These are phyloP conservation scores for Saccharomycopsis fodiens DNA, from an alignment of 805 yeast species.

Conservation along the genomic window DNA sequence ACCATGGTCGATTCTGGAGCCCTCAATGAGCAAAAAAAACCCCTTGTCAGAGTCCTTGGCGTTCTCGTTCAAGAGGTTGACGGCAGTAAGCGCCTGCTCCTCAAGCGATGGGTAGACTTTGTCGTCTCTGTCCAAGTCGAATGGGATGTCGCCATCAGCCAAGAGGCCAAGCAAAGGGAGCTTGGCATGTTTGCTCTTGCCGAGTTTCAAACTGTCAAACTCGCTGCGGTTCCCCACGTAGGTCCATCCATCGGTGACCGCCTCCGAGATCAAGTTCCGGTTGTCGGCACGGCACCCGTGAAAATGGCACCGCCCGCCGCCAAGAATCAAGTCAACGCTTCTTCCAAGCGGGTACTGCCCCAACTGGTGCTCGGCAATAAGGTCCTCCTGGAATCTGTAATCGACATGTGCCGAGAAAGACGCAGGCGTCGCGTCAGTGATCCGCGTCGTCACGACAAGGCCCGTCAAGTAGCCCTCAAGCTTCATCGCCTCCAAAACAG, in stretches of 20 bases:
- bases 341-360: constrained; percentile 77
- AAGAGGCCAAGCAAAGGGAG: constrained; percentile 74
- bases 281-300: constrained; percentile 68
- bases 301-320: constrained; percentile 88
- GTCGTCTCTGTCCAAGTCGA: constrained; percentile 67
- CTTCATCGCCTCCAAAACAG: constrained; percentile 82
- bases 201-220: constrained; percentile 51
- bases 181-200: constrained; percentile 47
- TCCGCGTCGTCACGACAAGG: constrained; percentile 82
- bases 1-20: constrained; percentile 91
- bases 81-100: constrained; percentile 71
- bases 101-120: constrained; percentile 60
- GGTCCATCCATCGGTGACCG: constrained; percentile 52
- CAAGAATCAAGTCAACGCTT: constrained; percentile 75
- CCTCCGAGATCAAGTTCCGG: constrained; percentile 59
- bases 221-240: constrained; percentile 51
- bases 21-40: constrained; percentile 81
- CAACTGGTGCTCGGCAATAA: constrained; percentile 81
- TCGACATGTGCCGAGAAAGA: constrained; percentile 78
- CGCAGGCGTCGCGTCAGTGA: constrained; percentile 95
- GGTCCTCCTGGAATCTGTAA: constrained; percentile 68
- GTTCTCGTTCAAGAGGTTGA: constrained; percentile 58
- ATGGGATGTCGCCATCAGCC: constrained; percentile 75
- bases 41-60: constrained; percentile 72
- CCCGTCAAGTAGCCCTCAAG: constrained; percentile 78